Evolutionary conservation across 495 filamentous ascomycete species (phyloP).

Genomic region (Podospora sp.): DNA sequence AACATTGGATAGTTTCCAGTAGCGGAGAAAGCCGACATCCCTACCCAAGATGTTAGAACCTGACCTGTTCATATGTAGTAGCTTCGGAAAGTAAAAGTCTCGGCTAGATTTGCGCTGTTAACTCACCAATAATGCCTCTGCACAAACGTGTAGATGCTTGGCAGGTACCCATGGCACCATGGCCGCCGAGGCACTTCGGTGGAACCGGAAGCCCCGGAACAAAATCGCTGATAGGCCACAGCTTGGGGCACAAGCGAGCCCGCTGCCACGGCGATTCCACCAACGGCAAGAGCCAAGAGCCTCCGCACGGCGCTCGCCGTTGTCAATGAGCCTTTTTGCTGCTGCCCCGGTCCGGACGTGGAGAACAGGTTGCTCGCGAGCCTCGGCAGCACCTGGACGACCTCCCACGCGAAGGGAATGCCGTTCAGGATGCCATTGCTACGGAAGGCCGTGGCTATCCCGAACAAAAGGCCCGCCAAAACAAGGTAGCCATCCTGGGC

Average conservation of each 20-base stretch:
- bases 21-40: slow-evolving; percentile 83
- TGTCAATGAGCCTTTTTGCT: neutral
- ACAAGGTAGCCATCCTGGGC: slow-evolving; percentile 54
- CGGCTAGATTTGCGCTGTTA: neutral
- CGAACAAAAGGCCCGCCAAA: slow-evolving; percentile 67
- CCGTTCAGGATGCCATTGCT: slow-evolving; percentile 90
- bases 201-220: slow-evolving; percentile 39
- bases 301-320: slow-evolving; percentile 43
- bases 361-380: slow-evolving; percentile 12
- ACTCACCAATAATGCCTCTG: slow-evolving; percentile 86
- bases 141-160: slow-evolving; percentile 90
- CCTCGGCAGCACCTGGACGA: slow-evolving; percentile 55
- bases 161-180: slow-evolving; percentile 73
- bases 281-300: slow-evolving; percentile 58
- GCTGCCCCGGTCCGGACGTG: slow-evolving; percentile 7
- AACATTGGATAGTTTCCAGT: slow-evolving; percentile 86
- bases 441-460: slow-evolving; percentile 71
- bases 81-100: neutral
- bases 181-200: slow-evolving; percentile 32
- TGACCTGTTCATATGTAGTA: neutral
- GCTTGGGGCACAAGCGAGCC: slow-evolving; percentile 74
- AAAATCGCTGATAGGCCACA: slow-evolving; percentile 75
- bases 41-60: slow-evolving; percentile 44
- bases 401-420: slow-evolving; percentile 50
- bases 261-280: slow-evolving; percentile 66